These are phyloP conservation scores for Trichoderma atrobrunneum DNA, from an alignment of 2,329 filamentous ascomycete genomes.

Conservation along the genomic window DNA sequence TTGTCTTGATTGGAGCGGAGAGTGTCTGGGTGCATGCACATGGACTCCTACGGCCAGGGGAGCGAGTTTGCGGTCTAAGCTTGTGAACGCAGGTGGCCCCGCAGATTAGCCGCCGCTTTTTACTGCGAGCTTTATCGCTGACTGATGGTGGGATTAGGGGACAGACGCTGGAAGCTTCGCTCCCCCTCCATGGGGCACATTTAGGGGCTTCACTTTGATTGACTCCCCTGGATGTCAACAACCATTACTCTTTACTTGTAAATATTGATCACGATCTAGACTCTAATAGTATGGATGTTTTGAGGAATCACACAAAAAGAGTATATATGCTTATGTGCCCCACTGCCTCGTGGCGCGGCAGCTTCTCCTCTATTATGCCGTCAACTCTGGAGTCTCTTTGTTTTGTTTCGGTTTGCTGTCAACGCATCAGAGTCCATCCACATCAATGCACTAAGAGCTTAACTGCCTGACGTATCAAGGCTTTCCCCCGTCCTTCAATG, in stretches of 20 bases:
- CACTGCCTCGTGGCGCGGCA: background rate
- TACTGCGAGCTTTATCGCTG: background rate
- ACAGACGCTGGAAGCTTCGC: background rate
- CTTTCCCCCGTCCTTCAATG: background rate
- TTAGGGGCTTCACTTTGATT: background rate
- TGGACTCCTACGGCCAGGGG: conserved; percentile 4
- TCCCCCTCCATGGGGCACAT: background rate
- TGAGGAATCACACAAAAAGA: background rate
- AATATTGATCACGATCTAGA: background rate
- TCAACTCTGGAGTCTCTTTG: background rate
- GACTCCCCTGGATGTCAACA: background rate
- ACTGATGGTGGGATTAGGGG: background rate
- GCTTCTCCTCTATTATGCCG: background rate
- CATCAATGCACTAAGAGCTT: background rate
- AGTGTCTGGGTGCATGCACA: background rate
- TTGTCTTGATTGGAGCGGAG: conserved; percentile 20
- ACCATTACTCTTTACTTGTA: background rate
- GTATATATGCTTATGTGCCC: background rate
- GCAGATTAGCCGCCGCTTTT: conserved; percentile 12
- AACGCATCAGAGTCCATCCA: background rate
- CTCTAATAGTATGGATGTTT: no score
- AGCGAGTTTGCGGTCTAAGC: conserved; percentile 15
- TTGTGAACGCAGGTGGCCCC: background rate
- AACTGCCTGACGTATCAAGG: background rate
- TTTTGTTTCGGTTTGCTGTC: background rate